Conservation (phyloP, 2,329 filamentous ascomycete species). For the Pestalotiopsis sp. region DNA sequence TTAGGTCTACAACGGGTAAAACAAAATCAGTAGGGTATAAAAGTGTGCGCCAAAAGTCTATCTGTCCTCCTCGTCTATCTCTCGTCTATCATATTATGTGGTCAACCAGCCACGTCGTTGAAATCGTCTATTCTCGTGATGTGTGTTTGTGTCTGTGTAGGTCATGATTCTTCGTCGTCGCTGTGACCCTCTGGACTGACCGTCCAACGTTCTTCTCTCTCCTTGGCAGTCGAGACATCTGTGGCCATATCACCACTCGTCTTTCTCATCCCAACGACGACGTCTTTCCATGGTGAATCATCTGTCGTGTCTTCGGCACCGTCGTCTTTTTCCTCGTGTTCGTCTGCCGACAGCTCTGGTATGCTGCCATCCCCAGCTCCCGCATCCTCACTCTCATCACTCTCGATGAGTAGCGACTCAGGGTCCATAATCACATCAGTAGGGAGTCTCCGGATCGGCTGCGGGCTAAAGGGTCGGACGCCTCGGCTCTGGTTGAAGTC, state of each 20-base stretch:
- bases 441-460: slow-evolving; percentile 40
- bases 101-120: neutral
- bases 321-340: slow-evolving; percentile 15
- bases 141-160: neutral
- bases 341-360: slow-evolving; percentile 12
- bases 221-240: slow-evolving; percentile 18
- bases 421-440: slow-evolving; percentile 35
- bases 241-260: slow-evolving; percentile 17
- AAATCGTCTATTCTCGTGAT: neutral
- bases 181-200: neutral
- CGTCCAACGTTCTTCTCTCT: slow-evolving; percentile 15
- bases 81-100: neutral
- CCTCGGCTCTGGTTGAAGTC: slow-evolving; percentile 57
- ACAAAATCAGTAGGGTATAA: slow-evolving; percentile 1
- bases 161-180: neutral
- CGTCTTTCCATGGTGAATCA: slow-evolving; percentile 24
- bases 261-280: slow-evolving; percentile 18
- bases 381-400: slow-evolving; percentile 18
- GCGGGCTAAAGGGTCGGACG: slow-evolving; percentile 63
- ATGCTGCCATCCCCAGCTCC: slow-evolving; percentile 15
- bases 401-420: slow-evolving; percentile 26
- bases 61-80: neutral
- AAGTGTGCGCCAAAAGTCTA: neutral
- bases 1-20: neutral
- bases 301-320: slow-evolving; percentile 14